These are phyloP conservation scores for Fusarium marasasianum DNA, from an alignment of 2,329 filamentous ascomycete genomes.

Conservation along the genomic window DNA sequence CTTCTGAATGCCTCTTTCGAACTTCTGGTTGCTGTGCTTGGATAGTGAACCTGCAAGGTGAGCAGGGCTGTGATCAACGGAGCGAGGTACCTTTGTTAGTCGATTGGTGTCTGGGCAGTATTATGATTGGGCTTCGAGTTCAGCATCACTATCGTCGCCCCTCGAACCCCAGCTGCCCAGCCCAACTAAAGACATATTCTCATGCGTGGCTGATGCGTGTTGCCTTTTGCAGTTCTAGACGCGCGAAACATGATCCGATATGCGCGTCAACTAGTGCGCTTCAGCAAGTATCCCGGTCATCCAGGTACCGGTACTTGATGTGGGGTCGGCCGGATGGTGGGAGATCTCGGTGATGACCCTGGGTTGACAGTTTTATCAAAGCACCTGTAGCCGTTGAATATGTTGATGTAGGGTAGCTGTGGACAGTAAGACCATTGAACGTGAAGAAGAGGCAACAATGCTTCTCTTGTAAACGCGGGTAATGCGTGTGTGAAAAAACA, in stretches of 20 bases:
- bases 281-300: constrained; percentile 37
- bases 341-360: constrained; percentile 38
- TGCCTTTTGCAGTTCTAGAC: constrained; percentile 44
- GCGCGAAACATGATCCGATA: constrained; percentile 46
- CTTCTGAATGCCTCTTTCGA: not conserved
- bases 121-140: constrained; percentile 37
- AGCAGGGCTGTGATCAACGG: constrained; percentile 26
- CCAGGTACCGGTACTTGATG: constrained; percentile 43
- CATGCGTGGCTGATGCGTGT: constrained; percentile 43
- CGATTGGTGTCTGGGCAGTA: constrained; percentile 40
- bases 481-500: not conserved
- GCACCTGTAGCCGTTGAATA: constrained; percentile 16
- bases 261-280: constrained; percentile 46
- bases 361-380: constrained; percentile 34
- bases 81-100: constrained; percentile 34
- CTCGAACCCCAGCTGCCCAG: constrained; percentile 14
- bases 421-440: not conserved
- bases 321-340: constrained; percentile 28
- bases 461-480: not conserved
- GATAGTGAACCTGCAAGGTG: constrained; percentile 23
- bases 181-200: constrained; percentile 22
- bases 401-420: constrained; percentile 32
- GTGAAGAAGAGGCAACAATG: not conserved
- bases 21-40: constrained; percentile 3
- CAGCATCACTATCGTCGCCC: constrained; percentile 23